phyloP scores from a whole-genome alignment of 129 eudicot species.

The Calendula officinalis region DNA sequence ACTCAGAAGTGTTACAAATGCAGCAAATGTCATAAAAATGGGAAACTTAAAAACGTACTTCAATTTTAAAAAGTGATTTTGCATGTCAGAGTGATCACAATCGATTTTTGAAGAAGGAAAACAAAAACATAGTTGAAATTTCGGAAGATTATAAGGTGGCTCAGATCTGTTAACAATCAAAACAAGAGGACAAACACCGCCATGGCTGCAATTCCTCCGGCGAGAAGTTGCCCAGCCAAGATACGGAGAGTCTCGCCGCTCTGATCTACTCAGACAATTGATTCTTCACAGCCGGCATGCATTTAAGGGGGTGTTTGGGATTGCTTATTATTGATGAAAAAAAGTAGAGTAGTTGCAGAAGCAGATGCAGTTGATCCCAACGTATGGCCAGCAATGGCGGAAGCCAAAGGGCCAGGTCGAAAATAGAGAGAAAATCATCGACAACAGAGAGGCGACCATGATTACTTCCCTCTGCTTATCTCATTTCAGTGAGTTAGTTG shows the following conservation, averaged over 20 bases:
- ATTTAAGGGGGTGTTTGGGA: no score
- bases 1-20: no score
- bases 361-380: not conserved
- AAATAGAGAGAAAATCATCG: conserved; percentile 21
- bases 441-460: conserved; percentile 24
- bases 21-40: no score
- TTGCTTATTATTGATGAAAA: no score
- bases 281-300: not conserved
- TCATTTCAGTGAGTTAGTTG: not conserved
- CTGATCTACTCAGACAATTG: conserved; percentile 3
- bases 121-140: no score
- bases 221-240: conserved; percentile 38
- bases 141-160: not conserved
- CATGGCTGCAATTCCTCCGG: conserved; percentile 40
- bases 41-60: no score
- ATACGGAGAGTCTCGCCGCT: conserved; percentile 13
- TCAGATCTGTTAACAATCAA: conserved; percentile 27
- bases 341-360: not conserved
- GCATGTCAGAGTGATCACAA: no score
- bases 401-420: not conserved
- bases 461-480: not conserved
- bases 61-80: no score
- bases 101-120: no score
- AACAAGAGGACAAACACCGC: conserved; percentile 25
- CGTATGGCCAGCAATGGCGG: no score